Base-by-base conservation (phyloP, 2,329 filamentous ascomycete genomes). In the Calonectria leucothoes region DNA sequence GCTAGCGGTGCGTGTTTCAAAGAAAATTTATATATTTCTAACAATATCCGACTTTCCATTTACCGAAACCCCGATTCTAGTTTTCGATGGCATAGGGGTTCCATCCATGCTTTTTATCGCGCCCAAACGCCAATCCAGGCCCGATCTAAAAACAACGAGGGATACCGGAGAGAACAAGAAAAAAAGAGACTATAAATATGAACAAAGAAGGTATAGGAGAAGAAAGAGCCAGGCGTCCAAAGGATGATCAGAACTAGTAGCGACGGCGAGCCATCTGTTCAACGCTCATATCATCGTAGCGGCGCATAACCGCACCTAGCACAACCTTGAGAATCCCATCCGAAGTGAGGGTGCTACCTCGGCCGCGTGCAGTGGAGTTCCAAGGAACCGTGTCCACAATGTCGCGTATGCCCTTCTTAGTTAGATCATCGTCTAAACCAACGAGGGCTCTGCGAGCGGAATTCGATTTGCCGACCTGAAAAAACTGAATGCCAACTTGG, bases 401-500 rank as follows among this genome's bases (percentile, higher is more conserved):
- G 85, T 98, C 96, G 23, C 96, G 88, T 20, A 96, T 82, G 17
- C 88, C 87, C 35, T 88, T 85, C 33, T 88, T 85, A 31, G 87
- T 86, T n/a, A 90, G 80, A 51, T 89, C 87, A 82, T 98, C 94
- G 81, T 98, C 96, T 10, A 98, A 88, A 59, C 92, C 88, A 77
- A 90, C 86, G 48, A 98, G 87, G 69, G 93, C 91, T 76, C 88
- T 84, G 1, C 88, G 87, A 0, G 96, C 96, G 0, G 84, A 86
- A 0, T 85, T 81, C 78, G 98, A 94, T 64, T 90, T 89, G 70
- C 97, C 96, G 55, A 98, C 94, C 85, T 98, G 96, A 87, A 98
- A 98, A 87, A 98, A 98, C 83, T 98, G 96, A 70, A 98, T 91
- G 39, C 96, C 96, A 11, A 98, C 88, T 86, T 98, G 97, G 88